Conservation (phyloP, 805 yeast genomes). For the Komagataella phaffii region DNA sequence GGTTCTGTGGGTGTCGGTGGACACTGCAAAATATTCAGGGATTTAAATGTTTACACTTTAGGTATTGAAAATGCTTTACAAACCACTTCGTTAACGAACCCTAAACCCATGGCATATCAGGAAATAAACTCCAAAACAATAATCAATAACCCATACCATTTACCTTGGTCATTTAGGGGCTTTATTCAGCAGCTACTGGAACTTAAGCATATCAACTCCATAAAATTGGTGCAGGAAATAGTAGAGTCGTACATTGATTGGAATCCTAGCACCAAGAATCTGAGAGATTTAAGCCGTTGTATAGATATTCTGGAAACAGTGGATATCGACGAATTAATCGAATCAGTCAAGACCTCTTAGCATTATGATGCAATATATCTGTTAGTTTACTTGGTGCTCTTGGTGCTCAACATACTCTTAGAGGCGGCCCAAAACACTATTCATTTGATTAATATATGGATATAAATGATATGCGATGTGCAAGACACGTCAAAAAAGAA, state of each 20-base stretch:
- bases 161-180: constrained; percentile 92
- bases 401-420: neutral
- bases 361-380: neutral
- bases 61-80: constrained; percentile 67
- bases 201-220: constrained; percentile 35
- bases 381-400: neutral
- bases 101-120: constrained; percentile 20
- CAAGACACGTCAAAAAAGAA: no score
- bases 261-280: constrained; percentile 70
- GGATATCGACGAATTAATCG: constrained; percentile 7
- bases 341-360: neutral
- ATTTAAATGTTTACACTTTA: constrained; percentile 62
- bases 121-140: constrained; percentile 27
- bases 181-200: constrained; percentile 48
- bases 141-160: constrained; percentile 66
- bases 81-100: constrained; percentile 44
- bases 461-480: no score
- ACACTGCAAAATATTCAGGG: constrained; percentile 71
- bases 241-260: constrained; percentile 60
- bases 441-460: neutral
- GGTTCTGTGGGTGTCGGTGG: constrained; percentile 71
- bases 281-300: constrained; percentile 65
- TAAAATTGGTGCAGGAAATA: constrained; percentile 23
- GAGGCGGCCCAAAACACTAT: no score
- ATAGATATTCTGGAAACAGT: constrained; percentile 14